These are phyloP conservation scores for Aspergillus sp. DNA, from an alignment of 2,329 filamentous ascomycete genomes.

Conservation along the genomic window DNA sequence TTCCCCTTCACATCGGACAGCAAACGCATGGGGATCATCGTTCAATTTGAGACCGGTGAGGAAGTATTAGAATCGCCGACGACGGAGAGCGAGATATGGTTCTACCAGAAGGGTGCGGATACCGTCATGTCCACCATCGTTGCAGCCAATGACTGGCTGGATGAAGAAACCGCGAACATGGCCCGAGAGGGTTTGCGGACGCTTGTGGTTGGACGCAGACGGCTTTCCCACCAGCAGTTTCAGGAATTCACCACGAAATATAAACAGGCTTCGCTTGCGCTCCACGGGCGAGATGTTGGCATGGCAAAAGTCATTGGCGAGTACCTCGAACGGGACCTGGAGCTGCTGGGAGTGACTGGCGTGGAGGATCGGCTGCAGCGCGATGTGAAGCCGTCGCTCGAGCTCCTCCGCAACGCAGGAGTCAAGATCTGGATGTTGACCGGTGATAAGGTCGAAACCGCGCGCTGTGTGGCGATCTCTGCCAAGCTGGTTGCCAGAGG, in stretches of 20 bases:
- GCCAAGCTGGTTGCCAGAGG: slow-evolving; percentile 90
- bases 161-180: slow-evolving; percentile 99
- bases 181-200: slow-evolving; percentile 92
- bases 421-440: slow-evolving; percentile 99
- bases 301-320: slow-evolving; percentile 78
- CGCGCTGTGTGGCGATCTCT: slow-evolving; percentile 90
- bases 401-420: slow-evolving; percentile 91
- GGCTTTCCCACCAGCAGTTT: slow-evolving; percentile 74
- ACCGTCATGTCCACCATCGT: slow-evolving; percentile 98
- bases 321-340: slow-evolving; percentile 81
- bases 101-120: slow-evolving; percentile 97
- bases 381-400: slow-evolving; percentile 92
- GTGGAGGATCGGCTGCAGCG: slow-evolving; percentile 96
- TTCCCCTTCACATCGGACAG: slow-evolving; percentile 98
- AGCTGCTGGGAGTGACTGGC: slow-evolving; percentile 93
- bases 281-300: slow-evolving; percentile 74
- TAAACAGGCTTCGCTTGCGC: slow-evolving; percentile 74
- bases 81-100: slow-evolving; percentile 81
- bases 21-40: slow-evolving; percentile 96
- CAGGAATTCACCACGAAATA: slow-evolving; percentile 73
- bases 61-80: slow-evolving; percentile 49
- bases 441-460: slow-evolving; percentile 97
- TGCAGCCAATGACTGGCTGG: slow-evolving; percentile 94
- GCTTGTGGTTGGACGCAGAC: slow-evolving; percentile 89
- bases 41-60: slow-evolving; percentile 70